phyloP scores from a whole-genome alignment of 1,284 basidiomycete species.

The Cutaneotrichosporon sp. region DNA sequence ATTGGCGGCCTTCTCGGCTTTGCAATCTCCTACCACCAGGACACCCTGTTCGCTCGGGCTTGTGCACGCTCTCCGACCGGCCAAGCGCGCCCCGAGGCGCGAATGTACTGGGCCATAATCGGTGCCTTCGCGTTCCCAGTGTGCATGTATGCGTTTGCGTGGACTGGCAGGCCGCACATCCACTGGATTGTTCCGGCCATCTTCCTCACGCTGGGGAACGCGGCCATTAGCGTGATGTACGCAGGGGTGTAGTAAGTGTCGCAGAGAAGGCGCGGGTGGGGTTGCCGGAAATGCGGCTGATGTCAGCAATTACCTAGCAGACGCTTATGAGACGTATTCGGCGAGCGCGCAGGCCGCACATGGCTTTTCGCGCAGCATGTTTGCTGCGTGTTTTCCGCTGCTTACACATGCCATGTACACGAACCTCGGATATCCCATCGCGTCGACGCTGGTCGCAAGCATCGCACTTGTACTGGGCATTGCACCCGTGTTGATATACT shows the following conservation, averaged over 20 bases:
- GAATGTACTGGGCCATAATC: conserved; percentile 48
- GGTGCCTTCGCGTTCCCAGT: conserved; percentile 44
- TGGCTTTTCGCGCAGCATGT: conserved; percentile 40
- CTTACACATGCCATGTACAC: conserved; percentile 41
- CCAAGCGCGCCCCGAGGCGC: conserved; percentile 49
- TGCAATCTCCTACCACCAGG: conserved; percentile 56
- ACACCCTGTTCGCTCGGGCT: conserved; percentile 31
- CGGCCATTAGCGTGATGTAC: conserved; percentile 41
- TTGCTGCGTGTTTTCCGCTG: conserved; percentile 37
- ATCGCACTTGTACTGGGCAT: conserved; percentile 38
- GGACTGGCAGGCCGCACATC: conserved; percentile 36
- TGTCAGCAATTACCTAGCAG: conserved; percentile 39
- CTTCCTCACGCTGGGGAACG: conserved; percentile 24
- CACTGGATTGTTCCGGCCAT: conserved; percentile 39
- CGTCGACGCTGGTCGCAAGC: conserved; percentile 39
- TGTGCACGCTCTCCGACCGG: conserved; percentile 31
- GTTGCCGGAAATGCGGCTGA: background rate
- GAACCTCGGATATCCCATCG: conserved; percentile 38
- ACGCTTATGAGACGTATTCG: conserved; percentile 45
- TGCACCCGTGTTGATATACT: conserved; percentile 40
- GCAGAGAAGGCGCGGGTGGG: too few relatives aligned
- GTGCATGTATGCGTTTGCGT: conserved; percentile 35
- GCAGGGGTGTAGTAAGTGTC: conserved; percentile 39
- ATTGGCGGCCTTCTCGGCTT: conserved; percentile 67
- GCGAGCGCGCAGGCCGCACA: conserved; percentile 48